A percentile compares a stretch with the other conserved stretches of the same genome.
These are phyloP conservation scores for Chionographis japonica DNA, from an alignment of 106 monocot genomes.

Conservation along the genomic window DNA sequence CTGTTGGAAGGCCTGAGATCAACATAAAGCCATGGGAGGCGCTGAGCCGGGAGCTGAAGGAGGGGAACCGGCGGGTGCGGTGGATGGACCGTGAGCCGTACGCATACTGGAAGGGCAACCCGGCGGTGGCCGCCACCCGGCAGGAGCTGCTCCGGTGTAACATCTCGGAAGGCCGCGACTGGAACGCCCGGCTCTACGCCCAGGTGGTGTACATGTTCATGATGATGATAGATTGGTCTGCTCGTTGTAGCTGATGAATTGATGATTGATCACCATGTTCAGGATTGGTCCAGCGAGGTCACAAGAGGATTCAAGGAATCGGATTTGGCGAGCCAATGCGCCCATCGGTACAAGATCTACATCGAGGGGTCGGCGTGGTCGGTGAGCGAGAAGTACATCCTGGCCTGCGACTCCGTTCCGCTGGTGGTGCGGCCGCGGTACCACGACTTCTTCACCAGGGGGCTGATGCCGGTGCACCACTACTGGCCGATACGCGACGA, in stretches of 20 bases:
- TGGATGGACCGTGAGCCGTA: slow-evolving; percentile 67
- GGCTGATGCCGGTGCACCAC: slow-evolving; percentile 67
- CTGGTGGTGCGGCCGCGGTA: slow-evolving; percentile 42
- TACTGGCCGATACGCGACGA: slow-evolving; percentile 62
- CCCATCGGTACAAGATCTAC: slow-evolving; percentile 79
- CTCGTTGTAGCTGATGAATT: not conserved
- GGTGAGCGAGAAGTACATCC: slow-evolving; percentile 81
- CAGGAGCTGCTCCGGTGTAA: slow-evolving; percentile 57
- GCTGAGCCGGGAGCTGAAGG: slow-evolving; percentile 30
- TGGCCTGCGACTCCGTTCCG: slow-evolving; percentile 63
- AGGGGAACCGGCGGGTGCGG: slow-evolving; percentile 37
- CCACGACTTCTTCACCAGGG: slow-evolving; percentile 68
- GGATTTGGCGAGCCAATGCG: slow-evolving; percentile 68
- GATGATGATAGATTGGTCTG: not conserved
- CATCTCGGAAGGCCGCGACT: slow-evolving; percentile 33
- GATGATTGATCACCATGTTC: not conserved
- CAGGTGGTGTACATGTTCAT: slow-evolving; percentile 30
- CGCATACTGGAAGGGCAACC: slow-evolving; percentile 85
- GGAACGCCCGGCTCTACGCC: slow-evolving; percentile 61
- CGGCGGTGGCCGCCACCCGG: slow-evolving; percentile 29
- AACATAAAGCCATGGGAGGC: slow-evolving; percentile 77
- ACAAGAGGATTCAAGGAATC: slow-evolving; percentile 62
- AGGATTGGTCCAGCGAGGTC: slow-evolving; percentile 60
- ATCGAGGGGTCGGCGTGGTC: slow-evolving; percentile 81
- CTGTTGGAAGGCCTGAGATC: slow-evolving; percentile 59